phyloP scores from a whole-genome alignment of 2,329 filamentous ascomycete species.

The Fusarium sp. region DNA sequence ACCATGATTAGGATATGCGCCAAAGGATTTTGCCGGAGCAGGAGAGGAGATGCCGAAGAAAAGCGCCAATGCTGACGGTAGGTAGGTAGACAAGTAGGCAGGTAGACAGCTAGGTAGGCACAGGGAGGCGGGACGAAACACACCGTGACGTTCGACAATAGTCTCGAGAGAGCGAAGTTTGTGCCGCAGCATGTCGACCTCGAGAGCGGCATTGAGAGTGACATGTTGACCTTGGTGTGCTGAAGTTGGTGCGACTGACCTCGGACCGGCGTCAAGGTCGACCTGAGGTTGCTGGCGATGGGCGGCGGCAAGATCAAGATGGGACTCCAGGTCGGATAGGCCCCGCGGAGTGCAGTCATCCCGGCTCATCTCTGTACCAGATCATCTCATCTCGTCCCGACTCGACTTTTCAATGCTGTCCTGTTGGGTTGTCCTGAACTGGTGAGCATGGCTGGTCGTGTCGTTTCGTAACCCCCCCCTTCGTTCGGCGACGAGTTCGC shows the following conservation, averaged over 20 bases:
- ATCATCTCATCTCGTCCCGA: conserved; percentile 46
- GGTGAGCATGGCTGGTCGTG: conserved; percentile 43
- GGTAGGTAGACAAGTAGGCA: background rate
- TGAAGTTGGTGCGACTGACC: conserved; percentile 61
- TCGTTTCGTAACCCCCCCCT: conserved; percentile 18
- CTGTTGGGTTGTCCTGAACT: conserved; percentile 39
- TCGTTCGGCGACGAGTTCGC: conserved; percentile 17
- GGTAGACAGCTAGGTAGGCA: background rate
- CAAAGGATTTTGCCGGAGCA: conserved; percentile 4
- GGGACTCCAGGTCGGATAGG: conserved; percentile 48
- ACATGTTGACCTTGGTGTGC: conserved; percentile 61
- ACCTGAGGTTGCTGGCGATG: conserved; percentile 61
- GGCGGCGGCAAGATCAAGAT: conserved; percentile 48
- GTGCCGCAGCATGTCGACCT: conserved; percentile 67
- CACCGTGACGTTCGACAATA: conserved; percentile 64
- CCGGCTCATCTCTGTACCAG: conserved; percentile 46
- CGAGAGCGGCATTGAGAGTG: conserved; percentile 59
- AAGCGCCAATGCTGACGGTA: conserved; percentile 18
- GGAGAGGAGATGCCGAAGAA: conserved; percentile 12
- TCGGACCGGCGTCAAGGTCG: conserved; percentile 62
- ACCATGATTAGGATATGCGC: conserved; percentile 31
- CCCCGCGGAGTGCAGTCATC: conserved; percentile 47
- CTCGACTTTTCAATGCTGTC: conserved; percentile 41
- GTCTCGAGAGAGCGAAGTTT: conserved; percentile 64
- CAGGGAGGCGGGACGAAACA: conserved; percentile 36